Base-by-base conservation (phyloP, 2,329 filamentous ascomycete genomes). In the Ceratocystiopsis minuta region DNA sequence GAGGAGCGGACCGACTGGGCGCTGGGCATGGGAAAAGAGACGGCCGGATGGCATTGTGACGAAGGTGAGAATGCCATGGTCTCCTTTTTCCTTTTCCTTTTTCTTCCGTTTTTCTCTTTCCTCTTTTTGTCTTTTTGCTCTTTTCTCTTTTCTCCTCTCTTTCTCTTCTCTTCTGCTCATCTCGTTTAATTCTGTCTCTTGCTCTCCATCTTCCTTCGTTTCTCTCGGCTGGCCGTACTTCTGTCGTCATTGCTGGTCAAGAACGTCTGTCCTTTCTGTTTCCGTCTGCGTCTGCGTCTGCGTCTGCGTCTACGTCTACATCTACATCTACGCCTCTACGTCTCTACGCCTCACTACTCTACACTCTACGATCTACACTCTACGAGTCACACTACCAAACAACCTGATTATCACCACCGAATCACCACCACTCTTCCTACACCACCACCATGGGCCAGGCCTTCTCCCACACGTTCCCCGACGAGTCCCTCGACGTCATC, bases 401-500 rank as follows among this genome's bases (percentile, higher is more conserved):
- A 4, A 31, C 15, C 15, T 7, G 16, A 34, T n/a, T 16, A 15
- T 16, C 34, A 41, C 18, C 39, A 17, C 9, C 9, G 4, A 24
- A 32, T 14, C 18, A 31, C 34, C 34, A 34, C 9, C 13, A n/a
- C n/a, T n/a, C n/a, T n/a, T n/a, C n/a, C n/a, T 10, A 16, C 32
- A 32, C 42, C 24, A 16, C 24, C 40, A 44, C 6, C 16, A 49
- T 49, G 48, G 48, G 48, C 7, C 41, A 43, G 16, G 28, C 39
- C 5, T 47, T 48, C 17, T 49, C 47, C 7, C 16, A 28, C 20
- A 10, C 14, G 10, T 49, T 47, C 13, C 49, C 49, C 14, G 49
- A 51, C 40, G 34, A 37, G 39, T 48, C 49, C 12, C 16, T 16
- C 34, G 48, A 49, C 36, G 41, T 50, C 42, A 49, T 51, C 45